Percentiles rank a stretch among this genome's conserved stretches.
Evolutionary conservation across 495 filamentous ascomycete species (phyloP).

Genomic region (Xylaria cubensis): DNA sequence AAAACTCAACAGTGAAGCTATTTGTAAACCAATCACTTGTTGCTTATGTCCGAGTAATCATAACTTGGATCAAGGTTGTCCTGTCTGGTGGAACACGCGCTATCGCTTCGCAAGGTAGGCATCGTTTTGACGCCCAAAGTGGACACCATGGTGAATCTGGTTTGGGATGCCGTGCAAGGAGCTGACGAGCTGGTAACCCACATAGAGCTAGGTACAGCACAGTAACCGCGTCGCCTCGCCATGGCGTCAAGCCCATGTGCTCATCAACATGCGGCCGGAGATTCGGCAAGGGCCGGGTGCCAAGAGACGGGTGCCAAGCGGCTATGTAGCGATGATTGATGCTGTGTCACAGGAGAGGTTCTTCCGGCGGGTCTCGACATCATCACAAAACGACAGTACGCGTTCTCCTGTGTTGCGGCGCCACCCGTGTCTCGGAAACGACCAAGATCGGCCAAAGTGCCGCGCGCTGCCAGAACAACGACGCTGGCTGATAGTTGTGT

Average conservation of each 20-base stretch:
- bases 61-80: background rate
- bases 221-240: background rate
- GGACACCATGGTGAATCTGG: background rate
- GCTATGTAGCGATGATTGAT: background rate
- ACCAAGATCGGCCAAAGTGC: constrained; percentile 5
- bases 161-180: background rate
- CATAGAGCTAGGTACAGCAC: background rate
- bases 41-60: background rate
- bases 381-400: background rate
- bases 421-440: background rate
- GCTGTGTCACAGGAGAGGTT: constrained; percentile 1
- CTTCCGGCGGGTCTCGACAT: background rate
- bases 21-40: background rate
- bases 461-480: background rate
- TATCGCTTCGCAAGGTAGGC: background rate
- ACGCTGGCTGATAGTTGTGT: background rate
- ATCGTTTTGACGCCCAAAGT: background rate
- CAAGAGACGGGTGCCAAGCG: constrained; percentile 12
- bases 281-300: constrained; percentile 12
- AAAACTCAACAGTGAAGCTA: background rate
- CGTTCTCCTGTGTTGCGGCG: constrained; percentile 2
- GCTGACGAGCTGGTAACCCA: background rate
- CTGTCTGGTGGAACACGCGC: background rate
- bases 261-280: background rate
- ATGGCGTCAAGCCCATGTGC: background rate